A percentile compares a stretch with the other conserved stretches of the same genome.
Evolutionary conservation across 2,329 filamentous ascomycete genomes (phyloP).

Genomic region (Aquanectria penicillioides): DNA sequence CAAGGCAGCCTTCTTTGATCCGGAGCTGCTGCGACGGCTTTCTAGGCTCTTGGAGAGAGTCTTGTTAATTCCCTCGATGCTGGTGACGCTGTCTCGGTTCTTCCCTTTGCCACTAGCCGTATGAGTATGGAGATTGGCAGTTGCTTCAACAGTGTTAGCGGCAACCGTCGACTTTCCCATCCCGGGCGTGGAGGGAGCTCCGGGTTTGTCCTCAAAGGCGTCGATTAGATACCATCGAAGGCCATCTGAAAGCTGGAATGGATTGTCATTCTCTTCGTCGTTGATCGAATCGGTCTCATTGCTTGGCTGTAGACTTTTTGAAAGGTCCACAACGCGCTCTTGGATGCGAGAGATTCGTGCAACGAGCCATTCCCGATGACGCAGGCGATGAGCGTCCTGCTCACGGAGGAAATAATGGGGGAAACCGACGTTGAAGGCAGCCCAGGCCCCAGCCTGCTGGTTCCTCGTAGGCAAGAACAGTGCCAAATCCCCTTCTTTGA

Average conservation of each 20-base stretch:
- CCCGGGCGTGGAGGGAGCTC: slow-evolving; percentile 90
- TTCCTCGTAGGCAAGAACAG: slow-evolving; percentile 95
- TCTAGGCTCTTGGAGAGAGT: slow-evolving; percentile 89
- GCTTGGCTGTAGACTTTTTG: slow-evolving; percentile 72
- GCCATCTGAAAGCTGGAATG: slow-evolving; percentile 95
- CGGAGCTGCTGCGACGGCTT: slow-evolving; percentile 87
- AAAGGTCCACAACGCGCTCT: slow-evolving; percentile 92
- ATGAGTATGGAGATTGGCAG: slow-evolving; percentile 73
- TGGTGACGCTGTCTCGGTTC: slow-evolving; percentile 58
- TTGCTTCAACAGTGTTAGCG: slow-evolving; percentile 85
- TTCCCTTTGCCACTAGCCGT: slow-evolving; percentile 56
- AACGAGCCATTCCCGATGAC: slow-evolving; percentile 92
- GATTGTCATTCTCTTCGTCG: slow-evolving; percentile 89
- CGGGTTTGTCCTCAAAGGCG: slow-evolving; percentile 90
- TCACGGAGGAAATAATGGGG: slow-evolving; percentile 97
- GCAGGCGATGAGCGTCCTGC: slow-evolving; percentile 86
- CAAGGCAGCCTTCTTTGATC: slow-evolving; percentile 77
- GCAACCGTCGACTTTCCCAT: slow-evolving; percentile 92
- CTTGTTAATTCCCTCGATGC: slow-evolving; percentile 78
- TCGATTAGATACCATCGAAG: slow-evolving; percentile 97
- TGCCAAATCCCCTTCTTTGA: slow-evolving; percentile 95
- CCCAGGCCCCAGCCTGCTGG: slow-evolving; percentile 94
- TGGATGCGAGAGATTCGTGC: slow-evolving; percentile 92
- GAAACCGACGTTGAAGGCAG: slow-evolving; percentile 96
- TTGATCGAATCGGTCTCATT: slow-evolving; percentile 62